Conservation (phyloP, 208 protist genomes). For the Leishmania braziliensis region DNA sequence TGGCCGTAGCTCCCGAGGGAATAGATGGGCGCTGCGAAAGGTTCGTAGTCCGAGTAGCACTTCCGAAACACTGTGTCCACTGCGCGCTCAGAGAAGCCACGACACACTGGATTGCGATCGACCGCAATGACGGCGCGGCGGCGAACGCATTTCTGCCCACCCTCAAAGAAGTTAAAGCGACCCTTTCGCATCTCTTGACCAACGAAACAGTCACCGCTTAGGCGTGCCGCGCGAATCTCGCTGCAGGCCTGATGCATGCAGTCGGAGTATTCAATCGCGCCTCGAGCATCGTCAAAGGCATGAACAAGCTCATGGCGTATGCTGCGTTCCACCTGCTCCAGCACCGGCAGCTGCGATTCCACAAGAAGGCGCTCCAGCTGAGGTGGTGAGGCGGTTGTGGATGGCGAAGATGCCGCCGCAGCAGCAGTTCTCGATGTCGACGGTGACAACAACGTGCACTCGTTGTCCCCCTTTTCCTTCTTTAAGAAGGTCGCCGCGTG, state of each 20-base stretch:
- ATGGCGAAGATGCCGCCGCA: slow-evolving; percentile 1
- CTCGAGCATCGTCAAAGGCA: slow-evolving; percentile 93
- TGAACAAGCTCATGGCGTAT: slow-evolving; percentile 95
- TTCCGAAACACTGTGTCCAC: slow-evolving; percentile 74
- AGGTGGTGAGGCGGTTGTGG: background rate
- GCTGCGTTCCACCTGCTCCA: slow-evolving; percentile 72
- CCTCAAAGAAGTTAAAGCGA: slow-evolving; percentile 64
- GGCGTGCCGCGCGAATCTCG: slow-evolving; percentile 93
- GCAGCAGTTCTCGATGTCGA: background rate
- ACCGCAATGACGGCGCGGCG: slow-evolving; percentile 89
- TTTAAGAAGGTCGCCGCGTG: slow-evolving; percentile 20
- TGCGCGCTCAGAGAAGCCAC: slow-evolving; percentile 78
- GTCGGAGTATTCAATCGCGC: slow-evolving; percentile 83
- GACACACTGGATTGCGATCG: slow-evolving; percentile 83
- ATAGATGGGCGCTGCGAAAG: slow-evolving; percentile 84
- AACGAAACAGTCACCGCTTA: slow-evolving; percentile 93
- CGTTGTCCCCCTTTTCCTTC: slow-evolving; percentile 17
- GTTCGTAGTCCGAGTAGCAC: slow-evolving; percentile 92
- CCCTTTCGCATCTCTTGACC: slow-evolving; percentile 70
- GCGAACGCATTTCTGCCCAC: slow-evolving; percentile 84
- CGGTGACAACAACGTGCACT: background rate
- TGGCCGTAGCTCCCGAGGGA: slow-evolving; percentile 84
- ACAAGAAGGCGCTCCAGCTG: slow-evolving; percentile 20
- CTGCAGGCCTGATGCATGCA: slow-evolving; percentile 94
- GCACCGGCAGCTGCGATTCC: slow-evolving; percentile 29